Conservation (phyloP, 2,329 filamentous ascomycete genomes). For the Diaporthe aspalathi region DNA sequence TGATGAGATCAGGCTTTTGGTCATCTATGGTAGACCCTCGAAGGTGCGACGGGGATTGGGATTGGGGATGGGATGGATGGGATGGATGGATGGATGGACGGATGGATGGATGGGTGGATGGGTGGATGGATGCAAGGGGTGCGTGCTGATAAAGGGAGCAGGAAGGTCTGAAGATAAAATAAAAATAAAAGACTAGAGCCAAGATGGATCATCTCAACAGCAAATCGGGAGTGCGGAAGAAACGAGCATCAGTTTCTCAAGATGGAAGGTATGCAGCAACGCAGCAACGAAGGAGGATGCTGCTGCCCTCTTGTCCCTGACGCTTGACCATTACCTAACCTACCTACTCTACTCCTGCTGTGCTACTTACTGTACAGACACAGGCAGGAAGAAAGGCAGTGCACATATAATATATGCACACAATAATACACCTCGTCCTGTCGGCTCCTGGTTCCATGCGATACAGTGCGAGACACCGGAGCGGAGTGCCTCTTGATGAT, state of each 20-base stretch:
- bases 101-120: no score
- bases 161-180: neutral
- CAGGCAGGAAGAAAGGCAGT: no score
- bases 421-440: neutral
- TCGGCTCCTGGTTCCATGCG: neutral
- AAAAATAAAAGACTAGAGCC: neutral
- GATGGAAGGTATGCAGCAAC: neutral
- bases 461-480: conserved; percentile 23
- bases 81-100: neutral
- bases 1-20: conserved; percentile 26
- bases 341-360: no score
- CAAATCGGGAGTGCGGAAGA: conserved; percentile 8
- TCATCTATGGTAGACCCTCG: conserved; percentile 4
- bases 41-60: neutral
- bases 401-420: no score
- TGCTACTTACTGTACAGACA: no score
- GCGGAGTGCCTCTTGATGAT: conserved; percentile 18
- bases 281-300: no score
- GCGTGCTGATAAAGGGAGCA: conserved; percentile 20
- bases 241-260: conserved; percentile 15
- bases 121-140: conserved; percentile 20
- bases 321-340: no score
- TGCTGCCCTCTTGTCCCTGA: no score
- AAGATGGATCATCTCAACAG: conserved; percentile 13
- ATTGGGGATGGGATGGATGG: no score